Percentiles rank a stretch among this genome's conserved stretches.
phyloP scores from a whole-genome alignment of 768 basidiomycete species.

The Candolleomyces aberdarensis region DNA sequence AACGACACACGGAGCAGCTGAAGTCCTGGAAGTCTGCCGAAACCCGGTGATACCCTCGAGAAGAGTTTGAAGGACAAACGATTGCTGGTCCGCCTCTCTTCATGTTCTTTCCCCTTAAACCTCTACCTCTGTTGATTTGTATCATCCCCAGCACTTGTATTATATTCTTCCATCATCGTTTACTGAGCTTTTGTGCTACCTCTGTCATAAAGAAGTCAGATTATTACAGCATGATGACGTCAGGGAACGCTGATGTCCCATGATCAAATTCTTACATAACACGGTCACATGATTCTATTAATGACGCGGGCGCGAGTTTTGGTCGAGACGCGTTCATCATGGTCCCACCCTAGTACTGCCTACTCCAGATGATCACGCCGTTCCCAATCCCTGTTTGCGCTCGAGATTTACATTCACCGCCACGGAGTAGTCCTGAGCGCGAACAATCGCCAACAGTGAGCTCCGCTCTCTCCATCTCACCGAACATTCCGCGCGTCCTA shows the following conservation, averaged over 20 bases:
- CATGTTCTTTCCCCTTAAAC: background rate
- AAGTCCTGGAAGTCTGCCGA: too few species aligned
- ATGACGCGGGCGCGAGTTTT: too few species aligned
- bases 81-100: too few species aligned
- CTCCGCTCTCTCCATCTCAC: background rate
- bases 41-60: too few species aligned
- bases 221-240: background rate
- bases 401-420: slow-evolving; percentile 44
- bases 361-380: slow-evolving; percentile 73
- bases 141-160: background rate
- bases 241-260: background rate
- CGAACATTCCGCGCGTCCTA: too few species aligned
- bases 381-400: slow-evolving; percentile 75
- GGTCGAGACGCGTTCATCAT: slow-evolving; percentile 9
- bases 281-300: too few species aligned
- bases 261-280: too few species aligned
- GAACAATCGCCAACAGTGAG: background rate
- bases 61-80: too few species aligned
- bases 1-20: too few species aligned
- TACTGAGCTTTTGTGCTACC: background rate
- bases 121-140: background rate
- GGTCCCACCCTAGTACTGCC: slow-evolving; percentile 46
- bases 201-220: background rate
- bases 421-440: background rate
- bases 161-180: background rate